Conservation (phyloP, 225 moss, liverwort and hornwort species). For the Sphagnum contortum region DNA sequence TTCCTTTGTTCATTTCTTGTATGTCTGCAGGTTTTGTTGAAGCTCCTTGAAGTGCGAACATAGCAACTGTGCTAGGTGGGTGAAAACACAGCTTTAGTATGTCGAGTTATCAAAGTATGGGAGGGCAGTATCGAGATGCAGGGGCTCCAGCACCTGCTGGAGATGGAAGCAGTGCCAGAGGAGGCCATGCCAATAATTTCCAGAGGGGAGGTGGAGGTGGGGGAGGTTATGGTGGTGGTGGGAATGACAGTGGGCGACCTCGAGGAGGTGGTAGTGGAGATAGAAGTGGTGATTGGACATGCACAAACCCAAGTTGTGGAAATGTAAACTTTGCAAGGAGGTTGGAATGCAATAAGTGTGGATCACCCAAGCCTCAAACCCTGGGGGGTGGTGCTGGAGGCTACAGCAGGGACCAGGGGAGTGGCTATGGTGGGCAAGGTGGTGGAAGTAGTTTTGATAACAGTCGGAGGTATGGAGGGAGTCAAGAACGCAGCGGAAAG, state of each 20-base stretch:
- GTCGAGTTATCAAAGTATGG: conserved; percentile 30
- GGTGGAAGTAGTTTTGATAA: conserved; percentile 40
- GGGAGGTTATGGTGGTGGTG: conserved; percentile 20
- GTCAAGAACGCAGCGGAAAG: conserved; percentile 18
- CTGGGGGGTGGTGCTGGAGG: conserved; percentile 26
- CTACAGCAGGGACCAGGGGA: conserved; percentile 18
- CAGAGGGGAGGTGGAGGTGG: conserved; percentile 24
- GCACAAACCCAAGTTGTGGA: conserved; percentile 51
- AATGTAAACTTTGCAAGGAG: conserved; percentile 52
- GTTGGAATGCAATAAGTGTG: conserved; percentile 57
- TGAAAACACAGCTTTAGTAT: conserved; percentile 6
- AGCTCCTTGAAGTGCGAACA: no score
- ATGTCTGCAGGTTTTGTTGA: no score
- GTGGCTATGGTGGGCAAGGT: conserved; percentile 36
- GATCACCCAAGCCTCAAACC: conserved; percentile 34
- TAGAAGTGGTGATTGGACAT: conserved; percentile 47
- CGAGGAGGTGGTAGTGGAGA: conserved; percentile 38
- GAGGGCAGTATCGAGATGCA: conserved; percentile 38
- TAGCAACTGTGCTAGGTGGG: no score
- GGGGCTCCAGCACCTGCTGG: conserved; percentile 29
- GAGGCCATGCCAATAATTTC: conserved; percentile 20
- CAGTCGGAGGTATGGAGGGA: conserved; percentile 20
- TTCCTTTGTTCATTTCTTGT: no score
- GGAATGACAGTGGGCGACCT: conserved; percentile 26
- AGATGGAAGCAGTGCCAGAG: conserved; percentile 38